Conservation (phyloP, 148 eudicot genomes). For the Rhododendron molle region DNA sequence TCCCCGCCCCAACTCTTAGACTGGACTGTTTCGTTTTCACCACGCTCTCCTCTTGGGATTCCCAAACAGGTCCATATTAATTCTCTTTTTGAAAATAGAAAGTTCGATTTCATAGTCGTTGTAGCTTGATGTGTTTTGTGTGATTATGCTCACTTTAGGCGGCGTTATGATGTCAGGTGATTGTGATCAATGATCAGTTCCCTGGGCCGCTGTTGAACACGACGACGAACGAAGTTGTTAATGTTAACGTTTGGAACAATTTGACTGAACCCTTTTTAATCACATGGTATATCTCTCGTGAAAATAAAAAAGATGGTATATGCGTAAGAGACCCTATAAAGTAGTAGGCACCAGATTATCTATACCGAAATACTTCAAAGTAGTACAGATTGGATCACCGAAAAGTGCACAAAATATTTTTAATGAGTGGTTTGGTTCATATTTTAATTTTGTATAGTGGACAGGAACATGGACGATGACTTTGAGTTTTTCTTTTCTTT, state of each 20-base stretch:
- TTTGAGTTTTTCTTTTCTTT: no score
- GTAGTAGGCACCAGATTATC: no score
- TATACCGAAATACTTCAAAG: no score
- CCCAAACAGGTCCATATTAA: neutral
- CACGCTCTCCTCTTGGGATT: neutral
- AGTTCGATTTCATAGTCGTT: neutral
- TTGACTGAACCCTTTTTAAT: slow-evolving; percentile 26
- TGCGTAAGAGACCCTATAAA: no score
- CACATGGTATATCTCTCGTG: slow-evolving; percentile 16
- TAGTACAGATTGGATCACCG: no score
- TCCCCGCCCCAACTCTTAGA: neutral
- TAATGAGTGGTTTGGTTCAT: no score
- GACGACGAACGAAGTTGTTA: slow-evolving; percentile 15
- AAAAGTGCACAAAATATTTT: no score
- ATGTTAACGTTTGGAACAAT: slow-evolving; percentile 20
- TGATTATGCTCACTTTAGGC: neutral
- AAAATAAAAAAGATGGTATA: neutral
- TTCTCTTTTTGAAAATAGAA: neutral
- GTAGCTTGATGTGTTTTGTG: neutral
- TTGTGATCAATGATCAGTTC: slow-evolving; percentile 24
- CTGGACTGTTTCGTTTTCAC: neutral
- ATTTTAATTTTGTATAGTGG: no score
- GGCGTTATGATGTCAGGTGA: slow-evolving; percentile 13
- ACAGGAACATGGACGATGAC: no score
- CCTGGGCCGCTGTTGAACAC: slow-evolving; percentile 26